Evolutionary conservation across 495 filamentous ascomycete species (phyloP), one percentile per base, ranked within the genome.

Genomic region (Neurospora sp.): DNA sequence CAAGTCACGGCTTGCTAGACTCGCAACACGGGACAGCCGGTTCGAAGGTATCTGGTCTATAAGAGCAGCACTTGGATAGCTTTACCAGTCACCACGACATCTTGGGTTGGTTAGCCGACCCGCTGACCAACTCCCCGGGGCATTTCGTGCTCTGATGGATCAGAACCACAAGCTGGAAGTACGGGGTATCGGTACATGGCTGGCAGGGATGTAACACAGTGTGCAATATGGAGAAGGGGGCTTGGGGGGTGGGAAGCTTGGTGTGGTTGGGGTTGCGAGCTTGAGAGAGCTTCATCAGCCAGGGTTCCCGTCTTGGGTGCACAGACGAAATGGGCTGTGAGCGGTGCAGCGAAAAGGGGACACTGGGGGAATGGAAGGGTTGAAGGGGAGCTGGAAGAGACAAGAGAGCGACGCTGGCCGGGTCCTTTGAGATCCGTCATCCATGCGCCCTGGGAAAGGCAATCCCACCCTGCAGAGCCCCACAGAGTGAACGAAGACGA

Each of bases 401-500:
- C 37, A 12, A 40, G 44, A 39, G 20, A 27, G 31, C 20, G 71
- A 31, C 31, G 69, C 37, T 38, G 69, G 42, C 69, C 70, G 71
- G 12, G 38, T 39, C 41, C 20, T 66, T 42, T 39, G 42, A 49
- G 35, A 38, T 27, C 20, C n/a, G 44, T 16, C 35, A 23, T 27
- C 16, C 31, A 39, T 49, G 40, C 72, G 71, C 70, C 38, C 69
- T 72, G 75, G 72, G 70, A 74, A 44, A 49, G 38, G 54, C 44
- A 77, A 78, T 77, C 74, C 72, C 74, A 79, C 76, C 71, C 75
- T 78, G 75, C 39, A 73, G 72, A 75, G 76, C 71, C 76, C 76
- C 76, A 75, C 74, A 72, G 39, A 72, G 72, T 76, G 46, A 72
- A 35, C 0, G 54, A 66, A 35, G 14, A 35, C 54, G 27, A 66